These are phyloP conservation scores for Massariosphaeria phaeospora DNA, from an alignment of 495 filamentous ascomycete genomes.

Conservation along the genomic window DNA sequence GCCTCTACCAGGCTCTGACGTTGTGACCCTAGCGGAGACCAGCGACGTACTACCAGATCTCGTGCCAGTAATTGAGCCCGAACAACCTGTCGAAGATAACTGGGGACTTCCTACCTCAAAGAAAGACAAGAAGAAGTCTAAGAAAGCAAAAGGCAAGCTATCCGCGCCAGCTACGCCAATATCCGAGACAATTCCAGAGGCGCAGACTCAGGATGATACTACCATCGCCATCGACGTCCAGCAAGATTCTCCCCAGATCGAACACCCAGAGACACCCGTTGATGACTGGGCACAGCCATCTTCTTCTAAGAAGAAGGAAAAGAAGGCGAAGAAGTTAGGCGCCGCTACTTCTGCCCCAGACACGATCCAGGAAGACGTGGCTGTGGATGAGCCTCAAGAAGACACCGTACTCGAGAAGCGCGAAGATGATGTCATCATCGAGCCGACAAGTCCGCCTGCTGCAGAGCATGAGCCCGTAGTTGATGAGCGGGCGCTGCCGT, in stretches of 20 bases:
- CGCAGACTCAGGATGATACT: no score
- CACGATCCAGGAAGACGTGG: neutral
- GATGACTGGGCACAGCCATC: slow-evolving; percentile 11
- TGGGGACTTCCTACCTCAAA: slow-evolving; percentile 8
- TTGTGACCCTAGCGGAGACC: no score
- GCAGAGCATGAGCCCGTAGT: neutral
- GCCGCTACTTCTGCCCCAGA: slow-evolving; percentile 8
- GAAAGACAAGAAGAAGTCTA: slow-evolving; percentile 23
- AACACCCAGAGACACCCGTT: neutral
- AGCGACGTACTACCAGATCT: neutral
- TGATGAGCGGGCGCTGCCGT: slow-evolving; percentile 11
- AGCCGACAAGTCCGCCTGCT: no score
- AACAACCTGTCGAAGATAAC: slow-evolving; percentile 5
- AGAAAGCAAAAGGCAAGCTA: slow-evolving; percentile 21
- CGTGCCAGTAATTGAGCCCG: neutral
- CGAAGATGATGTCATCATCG: no score
- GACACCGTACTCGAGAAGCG: no score
- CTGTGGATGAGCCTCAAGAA: neutral
- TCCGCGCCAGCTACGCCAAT: slow-evolving; percentile 3
- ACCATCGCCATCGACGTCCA: no score
- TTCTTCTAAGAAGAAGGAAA: slow-evolving; percentile 38
- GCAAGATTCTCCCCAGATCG: neutral
- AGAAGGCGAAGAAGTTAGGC: slow-evolving; percentile 14
- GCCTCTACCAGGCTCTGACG: no score
- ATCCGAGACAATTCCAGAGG: neutral